Percentiles rank a stretch among this genome's conserved stretches.
Conservation (phyloP, 106 monocot species). For the Acanthochlamys bracteata region DNA sequence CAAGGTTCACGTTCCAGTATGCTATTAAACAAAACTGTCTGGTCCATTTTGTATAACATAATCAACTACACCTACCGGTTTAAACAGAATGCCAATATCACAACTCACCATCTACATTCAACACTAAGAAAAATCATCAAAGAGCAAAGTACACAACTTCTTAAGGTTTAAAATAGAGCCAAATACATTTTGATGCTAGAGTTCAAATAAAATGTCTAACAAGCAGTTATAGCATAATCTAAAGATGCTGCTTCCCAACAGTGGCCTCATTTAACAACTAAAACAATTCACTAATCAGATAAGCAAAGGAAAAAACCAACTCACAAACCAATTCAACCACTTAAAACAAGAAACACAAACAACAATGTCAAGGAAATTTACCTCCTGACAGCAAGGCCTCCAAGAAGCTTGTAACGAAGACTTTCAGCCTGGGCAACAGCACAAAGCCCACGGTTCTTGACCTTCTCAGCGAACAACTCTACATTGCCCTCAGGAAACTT, state of each 20-base stretch:
- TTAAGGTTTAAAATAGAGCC: too few relatives aligned
- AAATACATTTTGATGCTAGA: too few relatives aligned
- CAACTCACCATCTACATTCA: too few relatives aligned
- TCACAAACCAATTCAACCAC: neutral
- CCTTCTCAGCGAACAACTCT: conserved; percentile 13
- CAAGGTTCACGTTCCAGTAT: neutral
- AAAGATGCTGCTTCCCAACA: too few relatives aligned
- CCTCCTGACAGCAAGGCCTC: conserved; percentile 15
- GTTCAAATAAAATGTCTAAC: too few relatives aligned
- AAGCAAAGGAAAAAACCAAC: neutral
- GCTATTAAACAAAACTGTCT: neutral
- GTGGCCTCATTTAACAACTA: neutral
- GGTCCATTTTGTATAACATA: neutral
- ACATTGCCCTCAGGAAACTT: conserved; percentile 4
- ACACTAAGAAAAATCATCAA: too few relatives aligned
- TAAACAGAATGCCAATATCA: too few relatives aligned
- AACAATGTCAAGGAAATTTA: neutral
- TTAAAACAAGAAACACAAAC: neutral
- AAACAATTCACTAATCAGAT: neutral
- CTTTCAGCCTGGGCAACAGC: conserved; percentile 11
- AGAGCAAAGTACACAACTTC: too few relatives aligned
- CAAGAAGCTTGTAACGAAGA: conserved; percentile 12
- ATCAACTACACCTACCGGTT: neutral
- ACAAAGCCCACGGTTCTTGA: conserved; percentile 9
- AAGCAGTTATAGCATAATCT: too few relatives aligned